Evolutionary conservation across 2,329 filamentous ascomycete species (phyloP).

Genomic region (Phaeosphaeriaceae sp.): DNA sequence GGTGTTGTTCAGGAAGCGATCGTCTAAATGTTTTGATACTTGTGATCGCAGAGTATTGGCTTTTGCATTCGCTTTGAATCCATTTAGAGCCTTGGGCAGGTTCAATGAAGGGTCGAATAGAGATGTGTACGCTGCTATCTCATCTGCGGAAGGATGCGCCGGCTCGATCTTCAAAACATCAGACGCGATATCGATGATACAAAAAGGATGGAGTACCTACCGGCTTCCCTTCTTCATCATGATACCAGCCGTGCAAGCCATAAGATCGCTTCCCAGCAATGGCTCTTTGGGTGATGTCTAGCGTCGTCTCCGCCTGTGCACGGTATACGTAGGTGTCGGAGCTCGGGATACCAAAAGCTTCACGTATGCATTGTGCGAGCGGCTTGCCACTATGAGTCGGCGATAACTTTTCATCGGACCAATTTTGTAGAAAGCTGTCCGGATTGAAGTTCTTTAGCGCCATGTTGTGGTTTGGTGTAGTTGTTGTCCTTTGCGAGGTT

Average conservation of each 20-base stretch:
- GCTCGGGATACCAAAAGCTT: slow-evolving; percentile 55
- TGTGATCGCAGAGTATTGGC: slow-evolving; percentile 66
- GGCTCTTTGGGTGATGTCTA: slow-evolving; percentile 58
- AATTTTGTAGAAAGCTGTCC: slow-evolving; percentile 53
- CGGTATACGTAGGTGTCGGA: slow-evolving; percentile 60
- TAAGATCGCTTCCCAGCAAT: slow-evolving; percentile 55
- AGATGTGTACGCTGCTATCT: slow-evolving; percentile 70
- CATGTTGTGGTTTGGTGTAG: slow-evolving; percentile 18
- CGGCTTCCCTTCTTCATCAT: slow-evolving; percentile 49
- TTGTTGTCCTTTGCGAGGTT: not conserved
- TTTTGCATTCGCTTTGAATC: slow-evolving; percentile 70
- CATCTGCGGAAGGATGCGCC: slow-evolving; percentile 47
- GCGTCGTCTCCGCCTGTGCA: slow-evolving; percentile 59
- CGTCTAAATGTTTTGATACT: slow-evolving; percentile 65
- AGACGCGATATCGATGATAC: not conserved
- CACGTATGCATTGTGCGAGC: slow-evolving; percentile 55
- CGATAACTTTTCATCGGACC: slow-evolving; percentile 48
- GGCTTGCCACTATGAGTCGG: slow-evolving; percentile 30
- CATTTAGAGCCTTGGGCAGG: slow-evolving; percentile 68
- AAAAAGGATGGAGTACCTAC: slow-evolving; percentile 18
- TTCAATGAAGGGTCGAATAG: slow-evolving; percentile 69
- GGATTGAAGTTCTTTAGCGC: slow-evolving; percentile 52
- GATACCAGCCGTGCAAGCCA: slow-evolving; percentile 61
- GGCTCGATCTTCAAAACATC: slow-evolving; percentile 18
- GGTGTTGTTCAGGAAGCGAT: slow-evolving; percentile 53